Conservation (phyloP, 441 rosid genomes). For the Isatis lusitanica region DNA sequence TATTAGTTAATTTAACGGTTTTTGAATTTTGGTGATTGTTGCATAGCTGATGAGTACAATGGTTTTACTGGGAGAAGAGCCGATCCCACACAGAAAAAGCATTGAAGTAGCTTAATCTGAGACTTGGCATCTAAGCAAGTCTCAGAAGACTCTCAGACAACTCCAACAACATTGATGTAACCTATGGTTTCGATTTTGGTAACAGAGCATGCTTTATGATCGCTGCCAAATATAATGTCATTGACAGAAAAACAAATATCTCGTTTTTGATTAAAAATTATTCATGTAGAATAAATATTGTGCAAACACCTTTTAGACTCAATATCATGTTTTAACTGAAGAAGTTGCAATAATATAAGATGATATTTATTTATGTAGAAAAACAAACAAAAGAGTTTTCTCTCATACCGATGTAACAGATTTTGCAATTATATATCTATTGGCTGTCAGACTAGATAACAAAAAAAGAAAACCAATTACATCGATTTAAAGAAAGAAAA, state of each 20-base stretch:
- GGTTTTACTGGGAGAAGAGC: conserved; percentile 42
- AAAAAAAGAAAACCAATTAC: background rate
- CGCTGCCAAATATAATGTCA: too few species aligned
- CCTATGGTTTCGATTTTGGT: too few species aligned
- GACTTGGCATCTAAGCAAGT: conserved; percentile 8
- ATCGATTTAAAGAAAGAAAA: background rate
- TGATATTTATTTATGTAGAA: too few species aligned
- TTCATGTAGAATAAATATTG: too few species aligned
- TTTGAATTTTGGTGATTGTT: background rate
- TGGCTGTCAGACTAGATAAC: background rate
- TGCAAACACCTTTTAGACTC: too few species aligned
- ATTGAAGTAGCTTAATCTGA: background rate
- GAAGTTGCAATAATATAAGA: too few species aligned
- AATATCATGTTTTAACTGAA: too few species aligned
- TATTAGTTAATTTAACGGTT: background rate
- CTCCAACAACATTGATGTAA: too few species aligned
- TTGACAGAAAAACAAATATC: too few species aligned
- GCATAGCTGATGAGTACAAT: conserved; percentile 40
- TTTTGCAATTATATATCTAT: background rate
- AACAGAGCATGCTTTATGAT: too few species aligned
- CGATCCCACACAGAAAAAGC: conserved; percentile 44
- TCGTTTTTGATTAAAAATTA: too few species aligned
- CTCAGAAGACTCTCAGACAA: too few species aligned
- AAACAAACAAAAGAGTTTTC: background rate
- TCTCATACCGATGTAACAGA: conserved; percentile 1